These are phyloP conservation scores for Auricularia auricula-judae DNA, from an alignment of 768 basidiomycete genomes.

Conservation along the genomic window DNA sequence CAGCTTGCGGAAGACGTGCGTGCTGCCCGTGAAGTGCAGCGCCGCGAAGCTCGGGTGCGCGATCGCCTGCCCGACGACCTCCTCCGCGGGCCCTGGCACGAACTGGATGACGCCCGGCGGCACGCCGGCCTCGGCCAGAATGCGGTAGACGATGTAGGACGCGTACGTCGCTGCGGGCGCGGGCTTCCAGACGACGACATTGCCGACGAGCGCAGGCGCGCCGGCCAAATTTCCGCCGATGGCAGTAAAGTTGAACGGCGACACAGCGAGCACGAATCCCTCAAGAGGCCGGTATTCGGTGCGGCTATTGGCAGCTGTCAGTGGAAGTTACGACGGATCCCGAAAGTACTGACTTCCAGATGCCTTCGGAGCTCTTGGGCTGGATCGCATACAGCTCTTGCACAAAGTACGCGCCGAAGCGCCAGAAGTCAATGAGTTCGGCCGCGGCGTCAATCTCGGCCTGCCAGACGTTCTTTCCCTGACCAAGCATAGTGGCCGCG, in stretches of 20 bases:
- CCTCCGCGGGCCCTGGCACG: slow-evolving; percentile 77
- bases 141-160: slow-evolving; percentile 85
- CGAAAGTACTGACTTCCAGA: slow-evolving; percentile 76
- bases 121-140: slow-evolving; percentile 87
- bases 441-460: slow-evolving; percentile 99
- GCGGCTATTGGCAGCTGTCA: slow-evolving; percentile 42
- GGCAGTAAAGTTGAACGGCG: slow-evolving; percentile 98
- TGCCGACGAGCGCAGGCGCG: slow-evolving; percentile 89
- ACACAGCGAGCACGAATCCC: slow-evolving; percentile 94
- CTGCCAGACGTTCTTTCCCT: slow-evolving; percentile 99
- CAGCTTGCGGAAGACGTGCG: slow-evolving; percentile 84
- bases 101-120: slow-evolving; percentile 96
- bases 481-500: slow-evolving; percentile 95
- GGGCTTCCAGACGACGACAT: slow-evolving; percentile 95
- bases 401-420: slow-evolving; percentile 94
- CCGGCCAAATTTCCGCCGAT: slow-evolving; percentile 93
- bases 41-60: slow-evolving; percentile 70
- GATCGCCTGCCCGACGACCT: slow-evolving; percentile 79
- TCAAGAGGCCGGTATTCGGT: slow-evolving; percentile 95
- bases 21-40: slow-evolving; percentile 95
- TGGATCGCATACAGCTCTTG: slow-evolving; percentile 91
- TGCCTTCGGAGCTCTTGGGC: slow-evolving; percentile 76
- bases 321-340: background rate
- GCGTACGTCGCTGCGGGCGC: slow-evolving; percentile 92
- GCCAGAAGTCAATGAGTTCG: slow-evolving; percentile 91